Evolutionary conservation across 441 rosid genomes (phyloP).

Genomic region (Gossypium lobatum): DNA sequence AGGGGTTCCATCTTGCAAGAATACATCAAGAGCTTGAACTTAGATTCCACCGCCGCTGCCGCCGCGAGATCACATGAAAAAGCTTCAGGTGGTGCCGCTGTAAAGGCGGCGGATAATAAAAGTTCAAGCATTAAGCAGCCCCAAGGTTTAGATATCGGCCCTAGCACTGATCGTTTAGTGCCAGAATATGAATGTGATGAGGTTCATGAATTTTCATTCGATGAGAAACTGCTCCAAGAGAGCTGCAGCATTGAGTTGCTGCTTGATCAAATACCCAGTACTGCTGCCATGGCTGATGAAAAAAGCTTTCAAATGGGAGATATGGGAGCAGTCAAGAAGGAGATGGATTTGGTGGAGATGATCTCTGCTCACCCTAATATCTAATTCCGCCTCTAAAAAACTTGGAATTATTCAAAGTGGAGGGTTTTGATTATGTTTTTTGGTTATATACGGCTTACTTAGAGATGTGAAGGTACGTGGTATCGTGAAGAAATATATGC

Average conservation of each 20-base stretch:
- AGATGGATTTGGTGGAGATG: slow-evolving; percentile 64
- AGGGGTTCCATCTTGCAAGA: slow-evolving; percentile 74
- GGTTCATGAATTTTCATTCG: slow-evolving; percentile 53
- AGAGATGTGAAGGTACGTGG: background rate
- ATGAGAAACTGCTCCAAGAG: slow-evolving; percentile 55
- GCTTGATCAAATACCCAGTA: slow-evolving; percentile 47
- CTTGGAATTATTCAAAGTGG: background rate
- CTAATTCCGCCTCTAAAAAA: background rate
- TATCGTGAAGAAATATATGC: background rate
- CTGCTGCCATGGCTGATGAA: slow-evolving; percentile 16
- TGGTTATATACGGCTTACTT: background rate
- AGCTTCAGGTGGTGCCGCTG: background rate
- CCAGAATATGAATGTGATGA: slow-evolving; percentile 35
- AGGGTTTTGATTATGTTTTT: too few relatives aligned
- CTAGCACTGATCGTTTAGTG: slow-evolving; percentile 24
- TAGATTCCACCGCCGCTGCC: slow-evolving; percentile 23
- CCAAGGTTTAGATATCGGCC: slow-evolving; percentile 15
- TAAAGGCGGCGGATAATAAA: background rate
- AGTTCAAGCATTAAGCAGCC: slow-evolving; percentile 6
- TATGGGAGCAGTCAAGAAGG: slow-evolving; percentile 29
- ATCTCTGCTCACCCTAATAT: slow-evolving; percentile 34
- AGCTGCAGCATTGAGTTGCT: slow-evolving; percentile 64
- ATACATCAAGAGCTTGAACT: slow-evolving; percentile 83
- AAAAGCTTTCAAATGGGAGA: background rate
- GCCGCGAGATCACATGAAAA: slow-evolving; percentile 23